A percentile compares a stretch with the other conserved stretches of the same genome.
These are phyloP conservation scores for Viola odorata DNA, from an alignment of 345 rosid genomes.

Conservation along the genomic window DNA sequence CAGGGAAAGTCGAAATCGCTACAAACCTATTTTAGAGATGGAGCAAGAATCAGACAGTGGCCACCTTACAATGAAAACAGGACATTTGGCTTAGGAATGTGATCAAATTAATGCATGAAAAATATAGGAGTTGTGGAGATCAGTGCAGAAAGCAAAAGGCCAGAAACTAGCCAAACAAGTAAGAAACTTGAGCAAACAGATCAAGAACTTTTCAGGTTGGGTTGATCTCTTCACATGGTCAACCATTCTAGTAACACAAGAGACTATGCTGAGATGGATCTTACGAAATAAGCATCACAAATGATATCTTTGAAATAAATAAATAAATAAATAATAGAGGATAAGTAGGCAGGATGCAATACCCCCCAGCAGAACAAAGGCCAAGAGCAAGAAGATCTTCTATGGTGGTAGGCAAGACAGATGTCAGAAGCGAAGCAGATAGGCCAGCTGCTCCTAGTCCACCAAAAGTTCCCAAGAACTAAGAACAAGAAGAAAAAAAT, in stretches of 20 bases:
- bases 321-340: background rate
- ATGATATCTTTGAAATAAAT: no score
- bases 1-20: conserved; percentile 72
- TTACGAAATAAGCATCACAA: no score
- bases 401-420: conserved; percentile 70
- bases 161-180: no score
- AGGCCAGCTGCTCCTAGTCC: conserved; percentile 91
- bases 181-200: no score
- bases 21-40: conserved; percentile 38
- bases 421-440: conserved; percentile 86
- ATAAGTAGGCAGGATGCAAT: conserved; percentile 19
- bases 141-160: no score
- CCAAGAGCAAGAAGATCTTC: conserved; percentile 95
- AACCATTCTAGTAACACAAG: no score
- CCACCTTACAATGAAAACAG: no score
- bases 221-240: background rate
- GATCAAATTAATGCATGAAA: no score
- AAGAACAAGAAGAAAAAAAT: conserved; percentile 17
- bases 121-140: no score
- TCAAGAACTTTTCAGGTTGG: background rate
- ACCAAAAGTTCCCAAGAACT: conserved; percentile 81
- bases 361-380: conserved; percentile 99
- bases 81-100: no score
- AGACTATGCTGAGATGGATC: no score
- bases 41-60: no score